A percentile compares a stretch with the other conserved stretches of the same genome.
Evolutionary conservation across 257 asterid species (phyloP).

Genomic region (Primulina huaijiensis): DNA sequence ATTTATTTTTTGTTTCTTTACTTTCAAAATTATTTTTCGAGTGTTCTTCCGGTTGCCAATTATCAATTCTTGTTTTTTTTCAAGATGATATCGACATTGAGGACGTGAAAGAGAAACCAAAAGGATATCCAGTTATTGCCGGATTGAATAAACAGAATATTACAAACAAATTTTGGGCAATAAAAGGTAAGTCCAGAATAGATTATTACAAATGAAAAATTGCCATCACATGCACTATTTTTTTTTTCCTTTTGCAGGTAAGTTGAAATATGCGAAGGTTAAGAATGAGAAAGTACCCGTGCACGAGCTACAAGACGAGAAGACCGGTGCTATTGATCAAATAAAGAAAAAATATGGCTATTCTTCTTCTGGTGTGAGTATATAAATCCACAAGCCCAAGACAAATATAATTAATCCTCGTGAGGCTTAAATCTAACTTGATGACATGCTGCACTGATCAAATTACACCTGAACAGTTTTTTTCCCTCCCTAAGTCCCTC

Average conservation of each 20-base stretch:
- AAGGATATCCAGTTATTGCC: slow-evolving; percentile 57
- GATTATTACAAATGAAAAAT: not conserved
- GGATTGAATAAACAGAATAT: slow-evolving; percentile 68
- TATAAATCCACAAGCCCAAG: not conserved
- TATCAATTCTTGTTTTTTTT: slow-evolving; percentile 1
- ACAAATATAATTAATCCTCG: not conserved
- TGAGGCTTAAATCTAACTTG: not conserved
- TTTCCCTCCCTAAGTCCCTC: not conserved
- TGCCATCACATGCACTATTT: not conserved
- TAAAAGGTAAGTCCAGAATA: slow-evolving; percentile 48
- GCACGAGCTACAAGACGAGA: slow-evolving; percentile 54
- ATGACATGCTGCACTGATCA: not conserved
- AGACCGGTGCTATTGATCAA: slow-evolving; percentile 61
- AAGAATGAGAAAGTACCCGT: slow-evolving; percentile 57
- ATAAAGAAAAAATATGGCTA: slow-evolving; percentile 91
- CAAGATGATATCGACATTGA: slow-evolving; percentile 85
- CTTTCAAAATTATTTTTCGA: not conserved
- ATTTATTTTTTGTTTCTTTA: not conserved
- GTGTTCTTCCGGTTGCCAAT: not conserved
- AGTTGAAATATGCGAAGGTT: slow-evolving; percentile 46
- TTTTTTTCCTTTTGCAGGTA: slow-evolving; percentile 42
- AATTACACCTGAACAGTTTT: not conserved
- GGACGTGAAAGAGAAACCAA: slow-evolving; percentile 66
- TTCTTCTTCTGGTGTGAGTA: slow-evolving; percentile 59
- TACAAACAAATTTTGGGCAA: slow-evolving; percentile 66